A percentile compares a stretch with the other conserved stretches of the same genome.
phyloP scores from a whole-genome alignment of 176 grass and related monocot species.

The Musa schizocarpa region DNA sequence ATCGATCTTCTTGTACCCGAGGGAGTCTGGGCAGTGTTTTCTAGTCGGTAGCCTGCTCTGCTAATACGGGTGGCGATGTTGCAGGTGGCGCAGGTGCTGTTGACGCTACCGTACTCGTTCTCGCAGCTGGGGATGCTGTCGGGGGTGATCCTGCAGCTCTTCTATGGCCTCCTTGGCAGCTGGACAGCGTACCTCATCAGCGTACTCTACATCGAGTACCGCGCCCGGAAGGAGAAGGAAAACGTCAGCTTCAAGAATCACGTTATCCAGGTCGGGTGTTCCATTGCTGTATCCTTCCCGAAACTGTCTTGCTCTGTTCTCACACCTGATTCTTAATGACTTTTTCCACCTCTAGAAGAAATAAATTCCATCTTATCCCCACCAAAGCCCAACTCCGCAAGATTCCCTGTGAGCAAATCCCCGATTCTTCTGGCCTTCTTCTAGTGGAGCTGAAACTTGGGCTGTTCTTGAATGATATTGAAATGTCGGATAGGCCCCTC shows the following conservation, averaged over 20 bases:
- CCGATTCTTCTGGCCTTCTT: no score
- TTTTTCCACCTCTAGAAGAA: background rate
- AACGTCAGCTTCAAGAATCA: constrained; percentile 12
- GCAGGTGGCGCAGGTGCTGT: constrained; percentile 11
- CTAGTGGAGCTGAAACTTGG: no score
- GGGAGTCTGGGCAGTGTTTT: no score
- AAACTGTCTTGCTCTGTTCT: no score
- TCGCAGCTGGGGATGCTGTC: constrained; percentile 12
- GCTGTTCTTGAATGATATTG: no score
- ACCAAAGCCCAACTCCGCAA: background rate
- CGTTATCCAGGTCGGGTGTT: constrained; percentile 1
- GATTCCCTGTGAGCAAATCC: background rate
- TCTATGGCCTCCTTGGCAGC: constrained; percentile 5
- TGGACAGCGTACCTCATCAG: constrained; percentile 17
- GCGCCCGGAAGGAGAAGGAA: constrained; percentile 6
- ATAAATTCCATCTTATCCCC: background rate
- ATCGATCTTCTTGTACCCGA: background rate
- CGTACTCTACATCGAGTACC: constrained; percentile 11
- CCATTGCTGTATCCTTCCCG: background rate
- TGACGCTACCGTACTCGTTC: constrained; percentile 8
- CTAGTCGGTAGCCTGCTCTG: no score
- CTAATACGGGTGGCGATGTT: no score
- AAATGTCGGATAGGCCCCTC: no score
- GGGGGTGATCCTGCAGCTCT: background rate
- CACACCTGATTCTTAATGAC: background rate